These are phyloP conservation scores for Dothistroma pini DNA, from an alignment of 2,329 filamentous ascomycete genomes.

Conservation along the genomic window DNA sequence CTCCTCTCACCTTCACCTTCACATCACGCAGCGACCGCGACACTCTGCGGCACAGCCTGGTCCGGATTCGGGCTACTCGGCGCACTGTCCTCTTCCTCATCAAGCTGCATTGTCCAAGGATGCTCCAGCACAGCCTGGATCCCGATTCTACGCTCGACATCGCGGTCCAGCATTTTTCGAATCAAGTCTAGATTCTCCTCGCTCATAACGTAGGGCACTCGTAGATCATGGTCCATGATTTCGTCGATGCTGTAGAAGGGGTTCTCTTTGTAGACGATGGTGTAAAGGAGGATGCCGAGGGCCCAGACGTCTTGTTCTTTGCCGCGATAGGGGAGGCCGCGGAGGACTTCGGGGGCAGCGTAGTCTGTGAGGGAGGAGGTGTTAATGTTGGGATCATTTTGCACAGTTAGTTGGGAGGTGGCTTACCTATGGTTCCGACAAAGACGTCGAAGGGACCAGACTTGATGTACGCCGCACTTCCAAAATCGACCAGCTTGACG, in stretches of 20 bases:
- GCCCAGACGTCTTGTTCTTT: constrained; percentile 99
- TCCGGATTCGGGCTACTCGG: not conserved
- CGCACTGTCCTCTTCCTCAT: constrained; percentile 36
- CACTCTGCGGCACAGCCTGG: not conserved
- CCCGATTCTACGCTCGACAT: constrained; percentile 76
- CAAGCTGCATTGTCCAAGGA: constrained; percentile 62
- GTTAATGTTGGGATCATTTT: not conserved
- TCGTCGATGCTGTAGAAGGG: constrained; percentile 99
- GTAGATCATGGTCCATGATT: constrained; percentile 94
- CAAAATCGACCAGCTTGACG: constrained; percentile 98
- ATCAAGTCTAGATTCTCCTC: constrained; percentile 92
- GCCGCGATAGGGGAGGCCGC: constrained; percentile 84
- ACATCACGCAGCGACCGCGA: not conserved
- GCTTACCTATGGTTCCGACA: constrained; percentile 92
- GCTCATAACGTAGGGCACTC: constrained; percentile 83
- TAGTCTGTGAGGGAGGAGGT: constrained; percentile 63
- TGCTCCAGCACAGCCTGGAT: constrained; percentile 86
- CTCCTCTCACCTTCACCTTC: not conserved
- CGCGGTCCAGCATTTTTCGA: constrained; percentile 84
- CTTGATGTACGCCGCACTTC: constrained; percentile 96
- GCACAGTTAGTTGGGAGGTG: not conserved
- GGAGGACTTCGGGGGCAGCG: constrained; percentile 94
- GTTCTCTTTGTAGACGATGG: constrained; percentile 99
- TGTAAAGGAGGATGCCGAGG: constrained; percentile 92
- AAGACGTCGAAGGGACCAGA: constrained; percentile 98